These are phyloP conservation scores for Debaryomycetaceae sp. DNA, from an alignment of 1,139 yeast species.

Conservation along the genomic window DNA sequence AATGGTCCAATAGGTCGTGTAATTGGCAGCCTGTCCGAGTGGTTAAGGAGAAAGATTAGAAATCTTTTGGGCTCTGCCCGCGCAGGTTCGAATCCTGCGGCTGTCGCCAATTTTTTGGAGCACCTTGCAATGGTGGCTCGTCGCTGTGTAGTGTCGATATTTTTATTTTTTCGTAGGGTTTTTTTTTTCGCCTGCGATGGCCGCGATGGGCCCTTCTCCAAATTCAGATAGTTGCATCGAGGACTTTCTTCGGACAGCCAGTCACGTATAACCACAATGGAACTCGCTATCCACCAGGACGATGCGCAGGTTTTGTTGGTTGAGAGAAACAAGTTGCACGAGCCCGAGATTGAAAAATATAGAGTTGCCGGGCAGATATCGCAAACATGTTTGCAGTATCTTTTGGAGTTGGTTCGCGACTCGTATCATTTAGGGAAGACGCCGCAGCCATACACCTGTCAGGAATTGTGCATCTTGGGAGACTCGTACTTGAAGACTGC, in stretches of 20 bases:
- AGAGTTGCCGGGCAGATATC: constrained; percentile 86
- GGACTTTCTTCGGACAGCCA: constrained; percentile 1
- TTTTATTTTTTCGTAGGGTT: background rate
- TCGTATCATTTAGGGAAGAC: constrained; percentile 57
- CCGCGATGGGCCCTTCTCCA: constrained; percentile 7
- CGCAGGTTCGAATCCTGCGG: constrained; percentile 38
- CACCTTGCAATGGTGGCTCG: constrained; percentile 31
- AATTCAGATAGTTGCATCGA: constrained; percentile 3
- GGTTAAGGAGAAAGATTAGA: constrained; percentile 35
- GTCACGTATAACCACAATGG: constrained; percentile 34
- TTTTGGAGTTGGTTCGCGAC: constrained; percentile 63
- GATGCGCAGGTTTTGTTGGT: constrained; percentile 72
- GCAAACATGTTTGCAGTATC: constrained; percentile 76
- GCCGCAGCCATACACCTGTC: constrained; percentile 47
- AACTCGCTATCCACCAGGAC: constrained; percentile 61
- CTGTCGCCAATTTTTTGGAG: constrained; percentile 27
- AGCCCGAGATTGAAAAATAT: constrained; percentile 69
- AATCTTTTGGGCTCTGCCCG: constrained; percentile 34
- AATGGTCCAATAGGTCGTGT: too few relatives aligned
- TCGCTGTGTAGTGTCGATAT: constrained; percentile 11
- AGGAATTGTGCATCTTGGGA: constrained; percentile 77
- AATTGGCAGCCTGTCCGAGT: constrained; percentile 25
- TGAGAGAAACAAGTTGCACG: constrained; percentile 66
- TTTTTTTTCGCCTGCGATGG: constrained; percentile 5
- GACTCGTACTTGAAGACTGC: constrained; percentile 66